Evolutionary conservation across 164 flowering plant genomes (phyloP), one percentile per base, ranked within the genome.

Genomic region (Litsea cubeba): DNA sequence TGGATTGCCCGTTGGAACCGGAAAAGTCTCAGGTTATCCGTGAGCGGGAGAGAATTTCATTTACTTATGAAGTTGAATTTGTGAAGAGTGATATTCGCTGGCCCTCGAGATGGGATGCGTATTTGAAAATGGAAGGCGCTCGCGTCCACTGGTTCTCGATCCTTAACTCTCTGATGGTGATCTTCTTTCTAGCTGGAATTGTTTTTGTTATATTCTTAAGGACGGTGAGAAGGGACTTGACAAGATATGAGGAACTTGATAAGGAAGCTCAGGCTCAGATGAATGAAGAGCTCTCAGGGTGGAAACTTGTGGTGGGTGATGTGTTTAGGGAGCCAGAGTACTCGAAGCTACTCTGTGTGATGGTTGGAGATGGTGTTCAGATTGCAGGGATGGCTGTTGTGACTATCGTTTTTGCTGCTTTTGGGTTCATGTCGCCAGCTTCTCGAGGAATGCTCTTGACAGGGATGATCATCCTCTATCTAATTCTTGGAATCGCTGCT

Each of bases 261-360:
- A 87, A 88, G 74, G 92, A 88, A 77, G 85, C 92, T 76, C 88
- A 88, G 73, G 90, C 88, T 26, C 90, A 88, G 79, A 88, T 87
- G 88, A 88, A 88, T 71, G 91, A 88, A 78, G 92, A 88, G 83
- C 88, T 87, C 2, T 88, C 91, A 4, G 91, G 91, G 4, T 88
- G 91, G 91, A 88, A 88, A 82, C 88, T 88, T 70, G 89, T 88
- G 51, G 91, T 87, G 28, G 91, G 92, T 49, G 89, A 88, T 80
- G 92, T 87, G 23, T 88, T 88, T 62, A 80, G 91, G 75, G 91
- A 84, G 50, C 84, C 83, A 8, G 69, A 73, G 12, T 75, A 50
- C 54, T 62, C 83, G 3, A 79, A 77, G 71, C 82, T 83, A 28
- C 81, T 83, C 10, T 81, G 83, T 51, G 79, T 81, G 57, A 83